phyloP scores from a whole-genome alignment of 2,329 filamentous ascomycete genomes.

The Plectosphaerella sp. region DNA sequence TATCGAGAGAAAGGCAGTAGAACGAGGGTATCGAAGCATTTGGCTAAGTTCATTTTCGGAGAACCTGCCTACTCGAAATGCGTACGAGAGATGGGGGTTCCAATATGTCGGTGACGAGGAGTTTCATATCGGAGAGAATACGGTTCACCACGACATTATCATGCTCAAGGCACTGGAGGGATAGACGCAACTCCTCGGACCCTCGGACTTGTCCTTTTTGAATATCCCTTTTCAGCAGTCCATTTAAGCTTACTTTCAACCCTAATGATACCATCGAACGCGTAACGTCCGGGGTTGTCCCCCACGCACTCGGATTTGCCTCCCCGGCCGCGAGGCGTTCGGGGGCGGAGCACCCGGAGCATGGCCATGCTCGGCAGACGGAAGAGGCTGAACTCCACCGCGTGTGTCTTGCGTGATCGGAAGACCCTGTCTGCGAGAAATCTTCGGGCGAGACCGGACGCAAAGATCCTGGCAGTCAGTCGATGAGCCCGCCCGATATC shows the following conservation, averaged over 20 bases:
- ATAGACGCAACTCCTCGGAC: too few species aligned
- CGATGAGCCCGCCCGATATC: neutral
- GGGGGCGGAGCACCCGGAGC: neutral
- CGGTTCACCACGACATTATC: too few species aligned
- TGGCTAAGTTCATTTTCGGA: too few species aligned
- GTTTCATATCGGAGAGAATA: too few species aligned
- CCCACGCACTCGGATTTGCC: neutral
- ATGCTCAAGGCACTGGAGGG: too few species aligned
- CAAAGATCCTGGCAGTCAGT: neutral
- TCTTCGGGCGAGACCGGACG: neutral
- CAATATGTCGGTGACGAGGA: too few species aligned
- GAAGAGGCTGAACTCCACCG: neutral
- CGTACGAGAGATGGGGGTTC: too few species aligned
- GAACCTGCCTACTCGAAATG: too few species aligned
- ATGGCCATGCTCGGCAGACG: neutral
- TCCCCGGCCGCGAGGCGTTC: neutral
- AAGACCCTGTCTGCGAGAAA: neutral
- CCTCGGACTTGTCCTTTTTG: too few species aligned
- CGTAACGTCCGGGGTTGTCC: neutral
- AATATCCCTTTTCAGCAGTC: neutral
- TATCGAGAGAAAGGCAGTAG: too few species aligned
- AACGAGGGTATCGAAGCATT: too few species aligned
- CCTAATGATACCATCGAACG: neutral
- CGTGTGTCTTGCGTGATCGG: neutral
- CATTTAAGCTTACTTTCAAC: slow-evolving; percentile 1